Conservation (phyloP, 2,329 filamentous ascomycete genomes). For the Beauveria caledonica region DNA sequence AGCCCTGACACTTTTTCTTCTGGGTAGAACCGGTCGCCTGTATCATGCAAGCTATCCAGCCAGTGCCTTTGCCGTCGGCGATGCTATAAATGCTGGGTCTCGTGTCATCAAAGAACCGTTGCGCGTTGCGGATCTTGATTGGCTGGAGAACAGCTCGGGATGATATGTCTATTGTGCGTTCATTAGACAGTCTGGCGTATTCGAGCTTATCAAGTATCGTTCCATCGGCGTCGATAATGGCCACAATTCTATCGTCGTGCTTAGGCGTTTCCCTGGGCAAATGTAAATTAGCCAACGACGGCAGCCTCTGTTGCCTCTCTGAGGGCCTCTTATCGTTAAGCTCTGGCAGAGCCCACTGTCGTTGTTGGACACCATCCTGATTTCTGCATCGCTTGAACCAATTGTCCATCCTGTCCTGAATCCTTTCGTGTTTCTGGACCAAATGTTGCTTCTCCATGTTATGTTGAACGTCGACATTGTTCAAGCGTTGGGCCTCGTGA, state of each 20-base stretch:
- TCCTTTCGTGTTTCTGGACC: not conserved
- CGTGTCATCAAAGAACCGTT: conserved; percentile 32
- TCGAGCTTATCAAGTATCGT: conserved; percentile 1
- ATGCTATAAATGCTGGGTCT: conserved; percentile 34
- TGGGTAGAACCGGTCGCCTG: conserved; percentile 40
- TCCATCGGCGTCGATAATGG: not conserved
- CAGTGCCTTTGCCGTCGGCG: conserved; percentile 33
- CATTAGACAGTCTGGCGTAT: not conserved
- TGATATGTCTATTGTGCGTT: not conserved
- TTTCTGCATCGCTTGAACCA: not conserved
- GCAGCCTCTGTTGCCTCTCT: not conserved
- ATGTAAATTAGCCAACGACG: not conserved
- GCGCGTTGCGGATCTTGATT: conserved; percentile 33
- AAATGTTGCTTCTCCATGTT: not conserved
- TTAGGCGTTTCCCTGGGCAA: not conserved
- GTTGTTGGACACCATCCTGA: not conserved
- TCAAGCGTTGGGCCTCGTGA: not conserved
- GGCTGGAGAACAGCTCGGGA: conserved; percentile 27
- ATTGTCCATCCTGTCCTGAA: not conserved
- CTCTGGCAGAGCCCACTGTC: not conserved
- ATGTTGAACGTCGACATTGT: not conserved
- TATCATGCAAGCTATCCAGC: conserved; percentile 42
- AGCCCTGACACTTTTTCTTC: conserved; percentile 31
- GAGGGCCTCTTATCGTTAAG: not conserved
- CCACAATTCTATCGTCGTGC: not conserved